Base-by-base conservation (phyloP, 371 early-diverging fungal genomes). In the Mucor lusitanicus region DNA sequence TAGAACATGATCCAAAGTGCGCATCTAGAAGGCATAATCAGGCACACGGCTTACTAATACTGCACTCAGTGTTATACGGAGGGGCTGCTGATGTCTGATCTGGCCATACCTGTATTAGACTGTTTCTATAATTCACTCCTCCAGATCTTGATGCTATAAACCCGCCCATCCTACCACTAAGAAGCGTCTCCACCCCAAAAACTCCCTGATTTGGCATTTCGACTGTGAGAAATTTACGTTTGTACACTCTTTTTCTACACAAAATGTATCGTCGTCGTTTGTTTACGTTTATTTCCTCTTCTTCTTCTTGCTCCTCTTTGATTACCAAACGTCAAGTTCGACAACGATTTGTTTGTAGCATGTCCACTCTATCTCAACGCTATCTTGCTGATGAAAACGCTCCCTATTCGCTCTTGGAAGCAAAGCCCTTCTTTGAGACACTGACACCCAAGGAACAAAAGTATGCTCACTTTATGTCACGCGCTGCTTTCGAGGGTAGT, bases 391-490 rank as follows among this genome's bases (percentile, higher is more conserved):
- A 87, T 68, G 69, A 71, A n/a, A 55, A 74, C 11, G 65, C 78
- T 5, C 86, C 88, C 23, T 73, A 87, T 65, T 78, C 78, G 61
- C 63, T 71, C 4, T 76, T 90, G 12, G 85, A 86, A 55, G 85
- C 78, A 53, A 83, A 78, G 44, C 72, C 80, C 48, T 85, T 82
- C 70, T 88, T 88, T 70, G 83, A 85, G 1, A 58, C 82, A 4
- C 77, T 90, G 9, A 58, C 81, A 7, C 64, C 72, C 17, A 71
- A 68, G 12, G 85, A 90, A 68, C 81, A 87, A 68, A 68, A 75
- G 21, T 89, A 89, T 76, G 87, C 88, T n/a, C 86, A 88, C 63
- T 79, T 76, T 69, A 81, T 90, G 75, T 75, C 77, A n/a, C 79
- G 78, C 19, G 90, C 88, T 3, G 71, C 85, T 3, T 90, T 85